Evolutionary conservation across 768 basidiomycete species (phyloP).

Genomic region (Naematelia encephala): DNA sequence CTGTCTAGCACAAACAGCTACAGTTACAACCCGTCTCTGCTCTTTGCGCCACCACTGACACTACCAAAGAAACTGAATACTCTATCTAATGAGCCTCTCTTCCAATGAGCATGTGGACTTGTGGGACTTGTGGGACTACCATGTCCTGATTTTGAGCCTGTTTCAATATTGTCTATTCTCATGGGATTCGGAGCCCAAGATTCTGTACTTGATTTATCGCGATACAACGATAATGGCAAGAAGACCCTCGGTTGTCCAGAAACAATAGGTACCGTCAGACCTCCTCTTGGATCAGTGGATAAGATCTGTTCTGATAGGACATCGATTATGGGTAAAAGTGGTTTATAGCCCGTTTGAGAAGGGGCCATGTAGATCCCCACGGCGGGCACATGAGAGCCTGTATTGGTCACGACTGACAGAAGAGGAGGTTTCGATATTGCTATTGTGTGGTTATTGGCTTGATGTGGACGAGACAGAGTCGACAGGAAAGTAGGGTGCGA

Average conservation of each 20-base stretch:
- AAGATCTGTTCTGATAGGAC: slow-evolving; percentile 36
- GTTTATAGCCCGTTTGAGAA: slow-evolving; percentile 31
- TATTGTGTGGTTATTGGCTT: slow-evolving; percentile 34
- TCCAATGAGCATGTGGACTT: not conserved
- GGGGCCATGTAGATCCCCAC: slow-evolving; percentile 22
- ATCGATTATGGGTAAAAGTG: slow-evolving; percentile 39
- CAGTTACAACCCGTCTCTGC: not conserved
- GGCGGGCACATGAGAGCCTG: slow-evolving; percentile 28
- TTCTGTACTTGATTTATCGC: slow-evolving; percentile 12
- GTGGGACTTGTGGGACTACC: not conserved
- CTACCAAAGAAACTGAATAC: not conserved
- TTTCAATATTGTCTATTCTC: not conserved
- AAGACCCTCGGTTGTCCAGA: slow-evolving; percentile 42
- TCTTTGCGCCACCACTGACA: not conserved
- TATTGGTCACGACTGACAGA: slow-evolving; percentile 42
- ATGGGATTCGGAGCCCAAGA: not conserved
- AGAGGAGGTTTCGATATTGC: slow-evolving; percentile 43
- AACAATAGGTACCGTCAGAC: slow-evolving; percentile 31
- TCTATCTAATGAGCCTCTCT: not conserved
- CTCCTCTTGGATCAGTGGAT: slow-evolving; percentile 32
- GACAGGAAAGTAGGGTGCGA: slow-evolving; percentile 35
- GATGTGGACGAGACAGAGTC: slow-evolving; percentile 22
- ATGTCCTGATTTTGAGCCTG: not conserved
- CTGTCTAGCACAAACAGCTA: not conserved
- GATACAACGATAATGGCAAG: slow-evolving; percentile 27